A percentile compares a stretch with the other conserved stretches of the same genome.
Conservation (phyloP, 345 rosid genomes). For the Melastoma malabathricum region DNA sequence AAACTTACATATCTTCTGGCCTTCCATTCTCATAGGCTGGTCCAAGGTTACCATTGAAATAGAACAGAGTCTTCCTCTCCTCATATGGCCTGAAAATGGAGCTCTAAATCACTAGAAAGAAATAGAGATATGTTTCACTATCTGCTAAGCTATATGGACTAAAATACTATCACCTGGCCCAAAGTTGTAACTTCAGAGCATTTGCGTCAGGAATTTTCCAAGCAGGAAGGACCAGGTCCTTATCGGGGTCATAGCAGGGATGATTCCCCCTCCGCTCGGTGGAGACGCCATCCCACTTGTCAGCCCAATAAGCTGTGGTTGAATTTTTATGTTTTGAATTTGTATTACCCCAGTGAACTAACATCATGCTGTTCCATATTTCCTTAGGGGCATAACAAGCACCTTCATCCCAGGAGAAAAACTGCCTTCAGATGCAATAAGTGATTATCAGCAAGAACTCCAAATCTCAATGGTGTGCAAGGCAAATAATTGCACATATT, state of each 20-base stretch:
- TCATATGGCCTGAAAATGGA: slow-evolving; percentile 50
- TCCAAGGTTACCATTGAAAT: slow-evolving; percentile 96
- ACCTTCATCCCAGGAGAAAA: slow-evolving; percentile 99
- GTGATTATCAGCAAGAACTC: slow-evolving; percentile 11
- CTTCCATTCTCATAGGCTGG: slow-evolving; percentile 74
- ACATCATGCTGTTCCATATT: slow-evolving; percentile 97
- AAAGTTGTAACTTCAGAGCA: slow-evolving; percentile 43
- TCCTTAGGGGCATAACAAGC: slow-evolving; percentile 99
- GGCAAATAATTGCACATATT: too few species aligned
- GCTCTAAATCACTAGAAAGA: slow-evolving; percentile 1
- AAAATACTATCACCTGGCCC: slow-evolving; percentile 36
- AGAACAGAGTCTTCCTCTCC: slow-evolving; percentile 66
- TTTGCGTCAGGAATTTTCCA: slow-evolving; percentile 76
- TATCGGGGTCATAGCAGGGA: slow-evolving; percentile 89
- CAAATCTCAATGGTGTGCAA: too few species aligned
- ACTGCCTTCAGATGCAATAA: slow-evolving; percentile 46
- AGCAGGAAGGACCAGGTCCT: slow-evolving; percentile 97
- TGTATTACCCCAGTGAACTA: slow-evolving; percentile 98
- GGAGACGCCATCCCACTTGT: slow-evolving; percentile 72
- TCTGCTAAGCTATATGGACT: too few species aligned
- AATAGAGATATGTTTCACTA: neutral
- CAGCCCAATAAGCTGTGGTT: slow-evolving; percentile 88
- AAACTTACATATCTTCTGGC: slow-evolving; percentile 80
- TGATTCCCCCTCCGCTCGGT: slow-evolving; percentile 67
- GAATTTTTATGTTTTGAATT: slow-evolving; percentile 87